Evolutionary conservation across 2,329 filamentous ascomycete genomes (phyloP).

Genomic region (Arthrobotrys iridis): DNA sequence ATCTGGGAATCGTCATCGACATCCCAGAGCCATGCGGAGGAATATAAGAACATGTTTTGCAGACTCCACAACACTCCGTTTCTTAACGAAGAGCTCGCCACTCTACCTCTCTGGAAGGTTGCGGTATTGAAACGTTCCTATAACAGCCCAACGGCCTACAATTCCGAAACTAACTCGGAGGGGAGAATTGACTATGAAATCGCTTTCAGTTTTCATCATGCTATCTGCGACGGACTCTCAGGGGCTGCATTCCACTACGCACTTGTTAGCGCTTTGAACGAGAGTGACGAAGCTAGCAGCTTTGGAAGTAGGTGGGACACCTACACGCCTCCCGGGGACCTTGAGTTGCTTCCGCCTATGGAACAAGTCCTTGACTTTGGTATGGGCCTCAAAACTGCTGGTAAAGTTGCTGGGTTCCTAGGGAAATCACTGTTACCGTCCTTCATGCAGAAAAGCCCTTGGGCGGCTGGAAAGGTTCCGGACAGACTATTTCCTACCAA

Average conservation of each 20-base stretch:
- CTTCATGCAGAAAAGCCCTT: constrained; percentile 27
- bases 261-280: constrained; percentile 64
- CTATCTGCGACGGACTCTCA: constrained; percentile 67
- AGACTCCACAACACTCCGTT: constrained; percentile 25
- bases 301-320: not conserved
- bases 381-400: constrained; percentile 38
- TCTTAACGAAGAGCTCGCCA: constrained; percentile 8
- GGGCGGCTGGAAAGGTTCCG: constrained; percentile 18
- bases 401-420: constrained; percentile 3
- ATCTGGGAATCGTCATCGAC: constrained; percentile 61
- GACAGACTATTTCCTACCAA: constrained; percentile 12
- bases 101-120: constrained; percentile 43
- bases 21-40: constrained; percentile 60
- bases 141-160: constrained; percentile 48
- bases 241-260: constrained; percentile 66
- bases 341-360: constrained; percentile 39
- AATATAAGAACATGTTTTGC: constrained; percentile 47
- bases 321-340: constrained; percentile 24
- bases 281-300: not conserved
- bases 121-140: constrained; percentile 8
- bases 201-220: constrained; percentile 65
- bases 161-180: constrained; percentile 25
- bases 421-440: constrained; percentile 34
- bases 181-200: constrained; percentile 64
- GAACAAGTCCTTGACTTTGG: constrained; percentile 37